Conservation (phyloP, 306 rosid species). For the Canavalia gladiata region DNA sequence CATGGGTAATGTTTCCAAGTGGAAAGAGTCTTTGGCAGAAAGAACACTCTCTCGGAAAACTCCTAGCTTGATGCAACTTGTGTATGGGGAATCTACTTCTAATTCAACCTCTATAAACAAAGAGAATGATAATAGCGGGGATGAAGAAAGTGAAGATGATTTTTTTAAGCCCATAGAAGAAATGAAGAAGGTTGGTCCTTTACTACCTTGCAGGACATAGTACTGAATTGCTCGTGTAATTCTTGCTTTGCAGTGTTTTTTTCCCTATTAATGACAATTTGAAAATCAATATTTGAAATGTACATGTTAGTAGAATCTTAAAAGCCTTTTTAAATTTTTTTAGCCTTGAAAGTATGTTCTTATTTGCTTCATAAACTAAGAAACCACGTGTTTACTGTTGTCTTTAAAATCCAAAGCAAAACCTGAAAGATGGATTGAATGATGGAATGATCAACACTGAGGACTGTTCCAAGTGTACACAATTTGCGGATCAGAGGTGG, state of each 20-base stretch:
- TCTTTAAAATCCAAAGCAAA: constrained; percentile 51
- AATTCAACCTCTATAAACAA: constrained; percentile 47
- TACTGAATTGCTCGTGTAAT: constrained; percentile 9
- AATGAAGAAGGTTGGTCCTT: constrained; percentile 70
- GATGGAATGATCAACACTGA: constrained; percentile 64
- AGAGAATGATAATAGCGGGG: constrained; percentile 62
- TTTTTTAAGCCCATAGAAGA: constrained; percentile 85
- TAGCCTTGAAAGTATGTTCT: constrained; percentile 24
- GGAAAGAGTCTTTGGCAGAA: constrained; percentile 82
- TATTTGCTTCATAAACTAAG: constrained; percentile 41
- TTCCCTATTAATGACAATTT: constrained; percentile 7
- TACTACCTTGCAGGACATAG: constrained; percentile 34
- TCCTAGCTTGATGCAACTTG: constrained; percentile 84
- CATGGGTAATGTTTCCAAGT: constrained; percentile 82
- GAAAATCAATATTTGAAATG: constrained; percentile 9
- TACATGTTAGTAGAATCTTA: constrained; percentile 12
- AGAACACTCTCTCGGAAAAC: constrained; percentile 64
- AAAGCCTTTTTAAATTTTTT: not conserved
- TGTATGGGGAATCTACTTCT: constrained; percentile 74
- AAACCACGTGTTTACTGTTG: constrained; percentile 29
- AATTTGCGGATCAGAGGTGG: constrained; percentile 57
- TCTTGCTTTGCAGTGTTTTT: constrained; percentile 16
- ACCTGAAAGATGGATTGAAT: constrained; percentile 53
- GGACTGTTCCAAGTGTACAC: constrained; percentile 82
- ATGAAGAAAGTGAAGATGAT: constrained; percentile 76